Evolutionary conservation across 805 yeast genomes (phyloP).

Genomic region (Jamesozyma lodderae): DNA sequence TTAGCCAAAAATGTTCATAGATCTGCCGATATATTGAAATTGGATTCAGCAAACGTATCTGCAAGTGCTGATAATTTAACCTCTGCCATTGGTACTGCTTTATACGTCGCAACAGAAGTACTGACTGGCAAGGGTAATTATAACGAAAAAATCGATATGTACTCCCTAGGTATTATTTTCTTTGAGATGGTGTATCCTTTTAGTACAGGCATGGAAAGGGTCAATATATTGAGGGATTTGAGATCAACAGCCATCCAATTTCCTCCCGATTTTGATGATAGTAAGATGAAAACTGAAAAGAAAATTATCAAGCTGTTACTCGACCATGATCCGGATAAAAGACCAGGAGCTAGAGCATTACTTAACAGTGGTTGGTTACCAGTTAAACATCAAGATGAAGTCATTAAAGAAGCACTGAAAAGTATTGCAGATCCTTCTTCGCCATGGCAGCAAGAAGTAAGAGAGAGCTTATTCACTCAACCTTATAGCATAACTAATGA

Average conservation of each 20-base stretch:
- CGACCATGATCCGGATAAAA: constrained; percentile 64
- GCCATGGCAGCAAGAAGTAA: constrained; percentile 89
- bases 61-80: constrained; percentile 62
- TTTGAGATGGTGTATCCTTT: constrained; percentile 88
- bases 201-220: constrained; percentile 92
- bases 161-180: constrained; percentile 87
- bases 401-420: constrained; percentile 78
- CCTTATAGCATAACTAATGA: constrained; percentile 81
- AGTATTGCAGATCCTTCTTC: constrained; percentile 84
- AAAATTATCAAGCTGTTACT: constrained; percentile 58
- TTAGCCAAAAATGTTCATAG: constrained; percentile 82
- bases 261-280: constrained; percentile 56
- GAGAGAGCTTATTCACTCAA: constrained; percentile 76
- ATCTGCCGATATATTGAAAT: constrained; percentile 29
- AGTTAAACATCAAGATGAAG: constrained; percentile 80
- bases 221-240: constrained; percentile 54
- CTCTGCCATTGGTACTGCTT: constrained; percentile 87
- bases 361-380: constrained; percentile 79
- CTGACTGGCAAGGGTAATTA: constrained; percentile 64
- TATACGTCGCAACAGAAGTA: constrained; percentile 88
- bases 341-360: constrained; percentile 75
- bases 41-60: constrained; percentile 22
- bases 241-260: constrained; percentile 54
- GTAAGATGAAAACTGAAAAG: constrained; percentile 48
- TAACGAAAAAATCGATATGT: constrained; percentile 92